A percentile compares a stretch with the other conserved stretches of the same genome.
Conservation (phyloP, 345 rosid genomes). For the Aquilaria yunnanensis region DNA sequence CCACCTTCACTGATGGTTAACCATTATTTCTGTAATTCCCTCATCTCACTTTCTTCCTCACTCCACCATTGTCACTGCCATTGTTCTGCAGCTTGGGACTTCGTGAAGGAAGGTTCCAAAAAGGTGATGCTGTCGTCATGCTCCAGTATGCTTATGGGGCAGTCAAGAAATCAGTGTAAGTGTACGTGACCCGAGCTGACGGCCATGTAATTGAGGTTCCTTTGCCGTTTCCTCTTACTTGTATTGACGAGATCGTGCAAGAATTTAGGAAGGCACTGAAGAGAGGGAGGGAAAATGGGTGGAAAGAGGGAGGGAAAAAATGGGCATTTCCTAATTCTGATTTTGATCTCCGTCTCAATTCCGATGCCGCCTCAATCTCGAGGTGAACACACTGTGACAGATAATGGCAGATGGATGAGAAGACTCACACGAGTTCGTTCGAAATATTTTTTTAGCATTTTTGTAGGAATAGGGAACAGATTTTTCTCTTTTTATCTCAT, state of each 20-base stretch:
- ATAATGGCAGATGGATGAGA: too few relatives aligned
- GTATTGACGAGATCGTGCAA: conserved; percentile 47
- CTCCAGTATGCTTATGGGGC: conserved; percentile 86
- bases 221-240: conserved; percentile 76
- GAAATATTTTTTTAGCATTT: too few relatives aligned
- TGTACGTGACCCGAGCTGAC: conserved; percentile 78
- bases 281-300: conserved; percentile 58
- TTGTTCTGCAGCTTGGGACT: conserved; percentile 76
- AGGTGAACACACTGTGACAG: too few relatives aligned
- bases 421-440: too few relatives aligned
- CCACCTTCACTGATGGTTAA: background rate
- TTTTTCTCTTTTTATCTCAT: too few relatives aligned
- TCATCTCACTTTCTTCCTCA: background rate
- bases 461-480: too few relatives aligned
- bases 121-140: conserved; percentile 76
- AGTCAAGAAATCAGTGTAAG: conserved; percentile 83
- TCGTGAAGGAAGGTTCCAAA: conserved; percentile 51
- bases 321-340: conserved; percentile 22
- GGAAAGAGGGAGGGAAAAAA: conserved; percentile 49
- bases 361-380: too few relatives aligned
- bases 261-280: conserved; percentile 58
- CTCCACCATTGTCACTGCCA: conserved; percentile 74
- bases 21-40: conserved; percentile 5
- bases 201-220: conserved; percentile 80
- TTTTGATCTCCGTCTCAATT: too few relatives aligned